Base-by-base conservation (phyloP, 179 eudicot genomes). In the Silene noctiflora region DNA sequence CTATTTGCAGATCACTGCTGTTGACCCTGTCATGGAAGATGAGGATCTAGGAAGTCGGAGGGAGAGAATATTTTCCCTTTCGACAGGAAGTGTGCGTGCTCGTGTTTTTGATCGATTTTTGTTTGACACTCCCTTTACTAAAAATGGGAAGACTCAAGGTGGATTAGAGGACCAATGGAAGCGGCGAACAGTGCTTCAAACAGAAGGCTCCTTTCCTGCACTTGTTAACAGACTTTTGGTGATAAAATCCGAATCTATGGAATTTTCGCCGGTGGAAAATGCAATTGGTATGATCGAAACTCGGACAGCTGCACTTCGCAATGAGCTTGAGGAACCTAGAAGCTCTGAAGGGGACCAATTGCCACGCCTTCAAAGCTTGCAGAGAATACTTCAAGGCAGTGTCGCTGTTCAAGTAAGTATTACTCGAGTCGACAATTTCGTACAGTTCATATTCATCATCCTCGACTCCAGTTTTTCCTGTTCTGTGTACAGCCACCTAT, bases 281-380 rank as follows among this genome's bases (percentile, higher is more conserved):
- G 99, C 99, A 25, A 95, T 95, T 79, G 99, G 99, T 75, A 95
- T 95, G 99, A 95, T 95, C 83, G 99, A 95, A 83, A 93, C 99
- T 73, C 87, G 97, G 27, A 95, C 99, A 24, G 95, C 97, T 82
- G 97, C 99, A 9, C 81, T 96, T 44, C 82, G 99, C 74, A 96
- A 91, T 79, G 99, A 96, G 80, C 98, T 96, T 83, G 99, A 93
- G 79, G 99, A 93, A 84, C 99, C 98, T 76, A 90, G 97, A 71
- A 96, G 99, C 88, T 90, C 99, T 72, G 98, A 96, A 69, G 99
- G 99, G 21, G 99, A 96, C 84, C 99, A 96, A 83, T 93, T 96
- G 77, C 99, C 99, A 35, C 96, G 98, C 29, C 92, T 95, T 14
- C 99, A 96, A 84, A 93, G 98, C 84, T 89, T 96, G 71, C 99